phyloP scores from a whole-genome alignment of 2,329 filamentous ascomycete species.

The Penicillium decumbens region DNA sequence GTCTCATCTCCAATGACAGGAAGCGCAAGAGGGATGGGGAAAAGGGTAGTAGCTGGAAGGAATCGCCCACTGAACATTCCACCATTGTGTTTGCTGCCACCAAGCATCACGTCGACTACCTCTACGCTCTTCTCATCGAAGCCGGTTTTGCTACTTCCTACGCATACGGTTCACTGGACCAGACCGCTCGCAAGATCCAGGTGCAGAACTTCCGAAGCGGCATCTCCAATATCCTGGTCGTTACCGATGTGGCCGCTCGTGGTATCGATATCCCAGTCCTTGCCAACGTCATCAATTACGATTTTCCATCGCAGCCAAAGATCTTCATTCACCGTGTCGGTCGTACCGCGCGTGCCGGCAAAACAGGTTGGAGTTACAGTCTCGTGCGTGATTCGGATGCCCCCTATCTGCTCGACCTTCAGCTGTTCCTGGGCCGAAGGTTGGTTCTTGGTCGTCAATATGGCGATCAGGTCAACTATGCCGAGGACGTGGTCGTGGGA shows the following conservation, averaged over 20 bases:
- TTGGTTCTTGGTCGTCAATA: slow-evolving; percentile 68
- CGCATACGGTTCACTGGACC: slow-evolving; percentile 90
- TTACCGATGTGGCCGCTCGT: slow-evolving; percentile 92
- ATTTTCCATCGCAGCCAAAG: slow-evolving; percentile 94
- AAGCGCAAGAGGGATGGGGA: slow-evolving; percentile 50
- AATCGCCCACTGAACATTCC: slow-evolving; percentile 79
- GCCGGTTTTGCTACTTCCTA: slow-evolving; percentile 88
- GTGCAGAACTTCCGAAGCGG: slow-evolving; percentile 85
- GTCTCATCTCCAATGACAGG: slow-evolving; percentile 37
- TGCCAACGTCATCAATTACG: slow-evolving; percentile 97
- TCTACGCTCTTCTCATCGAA: slow-evolving; percentile 71
- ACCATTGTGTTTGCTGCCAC: slow-evolving; percentile 94
- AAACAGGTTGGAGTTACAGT: slow-evolving; percentile 92
- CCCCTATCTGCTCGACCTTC: slow-evolving; percentile 87
- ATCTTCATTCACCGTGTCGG: slow-evolving; percentile 95
- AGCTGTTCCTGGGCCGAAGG: slow-evolving; percentile 85
- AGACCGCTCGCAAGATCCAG: slow-evolving; percentile 86
- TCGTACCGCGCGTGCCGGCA: slow-evolving; percentile 88
- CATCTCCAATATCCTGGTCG: slow-evolving; percentile 82
- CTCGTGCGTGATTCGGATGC: slow-evolving; percentile 81
- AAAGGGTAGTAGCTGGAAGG: slow-evolving; percentile 51
- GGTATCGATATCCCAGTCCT: slow-evolving; percentile 97
- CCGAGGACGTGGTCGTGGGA: slow-evolving; percentile 79
- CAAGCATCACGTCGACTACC: slow-evolving; percentile 95
- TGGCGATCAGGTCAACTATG: slow-evolving; percentile 61